Evolutionary conservation across 371 early-diverging fungal genomes (phyloP).

Genomic region (Smittium culicis): DNA sequence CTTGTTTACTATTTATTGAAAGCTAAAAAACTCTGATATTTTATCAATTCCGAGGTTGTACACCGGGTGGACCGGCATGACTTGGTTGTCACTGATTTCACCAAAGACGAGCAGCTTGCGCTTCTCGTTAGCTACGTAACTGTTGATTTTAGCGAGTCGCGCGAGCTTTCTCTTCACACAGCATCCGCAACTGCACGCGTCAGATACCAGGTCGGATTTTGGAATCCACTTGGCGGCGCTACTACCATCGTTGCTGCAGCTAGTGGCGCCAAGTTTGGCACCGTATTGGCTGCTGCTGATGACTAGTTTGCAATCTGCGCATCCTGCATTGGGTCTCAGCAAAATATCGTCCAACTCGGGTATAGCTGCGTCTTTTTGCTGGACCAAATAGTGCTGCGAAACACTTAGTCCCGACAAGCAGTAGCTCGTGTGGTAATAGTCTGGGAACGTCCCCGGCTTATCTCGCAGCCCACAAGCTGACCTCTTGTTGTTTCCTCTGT

Average conservation of each 20-base stretch:
- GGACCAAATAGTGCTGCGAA: slow-evolving; percentile 29
- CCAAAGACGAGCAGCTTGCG: background rate
- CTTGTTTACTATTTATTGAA: no score
- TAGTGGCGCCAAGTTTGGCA: no score
- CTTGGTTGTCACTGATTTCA: slow-evolving; percentile 10
- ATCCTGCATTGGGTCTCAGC: no score
- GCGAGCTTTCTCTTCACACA: background rate
- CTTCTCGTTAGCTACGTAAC: background rate
- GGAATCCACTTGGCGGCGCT: background rate
- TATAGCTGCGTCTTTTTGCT: background rate
- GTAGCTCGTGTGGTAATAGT: slow-evolving; percentile 94
- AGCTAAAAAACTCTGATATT: slow-evolving; percentile 20
- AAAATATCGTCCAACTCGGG: background rate
- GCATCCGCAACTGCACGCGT: background rate
- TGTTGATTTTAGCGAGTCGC: background rate
- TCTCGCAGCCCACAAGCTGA: slow-evolving; percentile 70
- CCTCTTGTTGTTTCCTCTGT: background rate
- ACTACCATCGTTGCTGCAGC: no score
- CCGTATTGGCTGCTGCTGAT: no score
- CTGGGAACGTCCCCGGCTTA: slow-evolving; percentile 79
- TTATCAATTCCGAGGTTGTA: slow-evolving; percentile 36
- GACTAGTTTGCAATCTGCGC: no score
- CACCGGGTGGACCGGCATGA: slow-evolving; percentile 44
- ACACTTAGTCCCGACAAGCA: slow-evolving; percentile 71
- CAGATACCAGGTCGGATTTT: background rate